Evolutionary conservation across 1,284 basidiomycete species (phyloP), one percentile per base, ranked within the genome.

Genomic region (Ceratobasidium theobromae): DNA sequence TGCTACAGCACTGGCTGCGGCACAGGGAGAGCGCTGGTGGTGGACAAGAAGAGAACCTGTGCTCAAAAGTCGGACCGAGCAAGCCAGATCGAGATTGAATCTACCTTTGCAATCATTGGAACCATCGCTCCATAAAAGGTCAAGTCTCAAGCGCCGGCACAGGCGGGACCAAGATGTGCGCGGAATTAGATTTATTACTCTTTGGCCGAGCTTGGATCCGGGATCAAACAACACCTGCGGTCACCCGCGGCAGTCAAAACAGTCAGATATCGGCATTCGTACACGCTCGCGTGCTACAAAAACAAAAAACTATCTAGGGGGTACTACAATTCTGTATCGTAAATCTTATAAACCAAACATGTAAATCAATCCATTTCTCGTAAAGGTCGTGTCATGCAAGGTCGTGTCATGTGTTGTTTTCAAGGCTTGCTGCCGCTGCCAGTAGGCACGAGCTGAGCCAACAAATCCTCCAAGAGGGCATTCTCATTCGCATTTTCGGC

Each of bases 361-460:
- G 18, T 21, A 11, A 45, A 6, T 11, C 43, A 38, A 38, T 38
- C 35, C 18, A 11, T 11, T 45, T 6, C 43, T 48, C 45, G 21
- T 48, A 11, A 25, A 25, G 4, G n/a, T 48, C 21, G 45, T 48
- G 21, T 21, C 45, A 27, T 25, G 8, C 9, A 6, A 23, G 14
- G 45, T 4, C n/a, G n/a, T n/a, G n/a, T n/a, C n/a, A n/a, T 48
- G 3, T 4, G 14, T 21, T 14, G 3, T 48, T 25, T 14, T 25
- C 45, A 45, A n/a, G 21, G 9, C 25, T 41, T 46, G 21, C 21
- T 45, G n/a, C 30, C 43, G 45, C 58, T 62, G 18, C 45, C 48
- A 18, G 58, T 62, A 12, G 58, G 58, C 12, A 62, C 58, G 25
- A 62, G 18, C 48, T 62, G 58, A 1, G 58, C 45, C 33, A 62